A percentile compares a stretch with the other conserved stretches of the same genome.
Conservation (phyloP, 2,329 filamentous ascomycete genomes). For the Claviceps quebecensis region DNA sequence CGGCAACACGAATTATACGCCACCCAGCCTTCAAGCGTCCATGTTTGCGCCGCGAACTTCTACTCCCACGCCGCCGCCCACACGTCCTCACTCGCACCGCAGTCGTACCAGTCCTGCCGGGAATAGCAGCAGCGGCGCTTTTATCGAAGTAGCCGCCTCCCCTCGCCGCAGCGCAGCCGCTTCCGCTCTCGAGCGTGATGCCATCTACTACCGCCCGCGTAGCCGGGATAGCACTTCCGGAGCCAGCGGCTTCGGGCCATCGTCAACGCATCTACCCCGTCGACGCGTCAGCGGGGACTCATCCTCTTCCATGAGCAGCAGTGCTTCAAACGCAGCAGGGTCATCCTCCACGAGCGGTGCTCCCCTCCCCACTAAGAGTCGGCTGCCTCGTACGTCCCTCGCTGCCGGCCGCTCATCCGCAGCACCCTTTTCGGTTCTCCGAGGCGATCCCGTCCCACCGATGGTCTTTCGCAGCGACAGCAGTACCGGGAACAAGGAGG, state of each 20-base stretch:
- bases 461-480: slow-evolving; percentile 25
- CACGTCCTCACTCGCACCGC: slow-evolving; percentile 14
- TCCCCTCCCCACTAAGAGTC: slow-evolving; percentile 18
- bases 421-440: slow-evolving; percentile 8
- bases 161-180: slow-evolving; percentile 21
- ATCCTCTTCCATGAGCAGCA: slow-evolving; percentile 12
- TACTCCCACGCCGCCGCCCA: slow-evolving; percentile 14
- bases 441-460: slow-evolving; percentile 11
- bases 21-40: slow-evolving; percentile 35
- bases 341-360: background rate
- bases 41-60: slow-evolving; percentile 38
- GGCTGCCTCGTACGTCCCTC: slow-evolving; percentile 25
- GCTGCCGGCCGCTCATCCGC: slow-evolving; percentile 13
- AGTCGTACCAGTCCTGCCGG: slow-evolving; percentile 20
- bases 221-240: slow-evolving; percentile 22
- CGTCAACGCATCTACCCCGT: slow-evolving; percentile 26
- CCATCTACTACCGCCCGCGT: slow-evolving; percentile 25
- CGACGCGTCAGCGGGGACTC: slow-evolving; percentile 27
- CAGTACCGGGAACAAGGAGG: slow-evolving; percentile 26
- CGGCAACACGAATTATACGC: slow-evolving; percentile 39
- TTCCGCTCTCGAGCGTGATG: slow-evolving; percentile 27
- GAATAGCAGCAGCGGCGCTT: slow-evolving; percentile 17
- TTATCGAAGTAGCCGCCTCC: slow-evolving; percentile 39
- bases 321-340: slow-evolving; percentile 3
- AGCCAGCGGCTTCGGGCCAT: background rate